These are phyloP conservation scores for Candida glucosophila DNA, from an alignment of 1,139 yeast species.

Conservation along the genomic window DNA sequence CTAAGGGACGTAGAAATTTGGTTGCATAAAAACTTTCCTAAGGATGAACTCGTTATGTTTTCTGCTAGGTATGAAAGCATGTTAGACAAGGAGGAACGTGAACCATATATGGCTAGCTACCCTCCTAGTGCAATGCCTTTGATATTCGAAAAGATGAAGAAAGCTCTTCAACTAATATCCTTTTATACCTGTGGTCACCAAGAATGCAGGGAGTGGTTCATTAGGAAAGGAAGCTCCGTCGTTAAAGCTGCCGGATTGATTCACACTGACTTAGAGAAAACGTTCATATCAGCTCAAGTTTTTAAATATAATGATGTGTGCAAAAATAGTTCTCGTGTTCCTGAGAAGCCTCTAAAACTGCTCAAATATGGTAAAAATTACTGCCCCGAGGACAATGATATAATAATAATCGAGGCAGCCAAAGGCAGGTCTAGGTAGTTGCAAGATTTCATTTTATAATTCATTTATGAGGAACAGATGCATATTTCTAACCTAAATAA, in stretches of 20 bases:
- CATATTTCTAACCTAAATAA: too few species aligned
- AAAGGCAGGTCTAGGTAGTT: constrained; percentile 22
- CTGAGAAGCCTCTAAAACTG: constrained; percentile 36
- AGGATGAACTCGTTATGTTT: constrained; percentile 46
- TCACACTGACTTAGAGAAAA: constrained; percentile 78
- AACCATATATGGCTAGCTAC: too few species aligned
- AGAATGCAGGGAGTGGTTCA: constrained; percentile 91
- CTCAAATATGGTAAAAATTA: constrained; percentile 65
- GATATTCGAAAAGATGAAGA: constrained; percentile 57
- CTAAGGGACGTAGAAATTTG: constrained; percentile 36
- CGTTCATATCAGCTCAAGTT: constrained; percentile 80
- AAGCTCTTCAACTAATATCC: constrained; percentile 62
- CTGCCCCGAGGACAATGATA: constrained; percentile 70
- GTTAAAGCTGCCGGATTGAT: constrained; percentile 94
- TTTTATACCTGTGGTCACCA: constrained; percentile 88
- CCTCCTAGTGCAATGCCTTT: constrained; percentile 33
- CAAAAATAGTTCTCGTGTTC: constrained; percentile 26
- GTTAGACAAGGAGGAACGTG: constrained; percentile 13
- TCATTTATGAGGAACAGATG: too few species aligned
- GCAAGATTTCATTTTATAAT: too few species aligned
- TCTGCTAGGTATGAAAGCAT: constrained; percentile 53
- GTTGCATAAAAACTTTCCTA: constrained; percentile 47
- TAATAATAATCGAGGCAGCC: constrained; percentile 52
- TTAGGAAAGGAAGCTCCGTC: constrained; percentile 68
- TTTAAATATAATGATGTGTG: constrained; percentile 70